Conservation (phyloP, 164 flowering plant genomes). For the Chloranthus sessilifolius region DNA sequence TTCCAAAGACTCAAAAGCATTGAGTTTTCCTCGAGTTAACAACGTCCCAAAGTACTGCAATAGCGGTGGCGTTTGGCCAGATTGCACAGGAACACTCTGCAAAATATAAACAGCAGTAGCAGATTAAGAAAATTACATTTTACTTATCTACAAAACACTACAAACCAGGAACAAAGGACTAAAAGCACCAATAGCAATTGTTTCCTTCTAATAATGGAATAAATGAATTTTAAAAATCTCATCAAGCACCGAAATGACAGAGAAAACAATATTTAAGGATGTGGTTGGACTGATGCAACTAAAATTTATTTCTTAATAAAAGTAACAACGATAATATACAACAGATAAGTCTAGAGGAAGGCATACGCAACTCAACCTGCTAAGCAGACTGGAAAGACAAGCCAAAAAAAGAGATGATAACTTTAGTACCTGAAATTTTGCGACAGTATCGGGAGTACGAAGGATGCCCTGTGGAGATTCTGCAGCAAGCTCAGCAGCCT, state of each 20-base stretch:
- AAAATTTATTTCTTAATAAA: too few relatives aligned
- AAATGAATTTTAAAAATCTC: too few relatives aligned
- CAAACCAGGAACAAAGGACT: too few relatives aligned
- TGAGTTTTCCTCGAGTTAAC: slow-evolving; percentile 86
- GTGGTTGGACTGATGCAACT: too few relatives aligned
- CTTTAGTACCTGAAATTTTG: slow-evolving; percentile 92
- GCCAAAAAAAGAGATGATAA: too few relatives aligned
- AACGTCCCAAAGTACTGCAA: slow-evolving; percentile 96
- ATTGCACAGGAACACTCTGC: slow-evolving; percentile 98
- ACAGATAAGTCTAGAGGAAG: too few relatives aligned
- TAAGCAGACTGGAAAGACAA: background rate
- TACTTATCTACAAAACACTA: too few relatives aligned
- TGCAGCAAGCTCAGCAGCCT: slow-evolving; percentile 99
- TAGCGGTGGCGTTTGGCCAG: slow-evolving; percentile 96
- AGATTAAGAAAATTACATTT: background rate
- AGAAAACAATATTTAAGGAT: too few relatives aligned
- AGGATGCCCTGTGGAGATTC: slow-evolving; percentile 97
- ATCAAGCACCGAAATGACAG: too few relatives aligned
- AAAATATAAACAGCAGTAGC: slow-evolving; percentile 6
- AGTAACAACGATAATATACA: background rate
- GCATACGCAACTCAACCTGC: background rate
- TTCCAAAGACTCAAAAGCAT: slow-evolving; percentile 92
- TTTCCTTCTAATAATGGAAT: too few relatives aligned
- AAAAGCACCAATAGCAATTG: too few relatives aligned
- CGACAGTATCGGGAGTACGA: slow-evolving; percentile 95